Conservation (phyloP, 805 yeast genomes). For the fission yeast (Schizosaccharomyces pombe) region DNA sequence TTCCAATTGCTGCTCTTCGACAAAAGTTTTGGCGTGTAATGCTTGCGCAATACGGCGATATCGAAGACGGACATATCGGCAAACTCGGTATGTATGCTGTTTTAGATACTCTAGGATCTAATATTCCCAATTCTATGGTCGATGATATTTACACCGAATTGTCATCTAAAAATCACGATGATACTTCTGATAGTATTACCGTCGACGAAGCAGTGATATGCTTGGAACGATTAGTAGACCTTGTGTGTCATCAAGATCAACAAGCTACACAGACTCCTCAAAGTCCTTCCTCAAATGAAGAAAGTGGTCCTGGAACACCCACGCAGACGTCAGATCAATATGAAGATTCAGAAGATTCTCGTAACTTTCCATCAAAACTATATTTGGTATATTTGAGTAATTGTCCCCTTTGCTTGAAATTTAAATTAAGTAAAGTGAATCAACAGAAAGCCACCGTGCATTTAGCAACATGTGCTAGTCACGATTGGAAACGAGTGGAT, state of each 20-base stretch:
- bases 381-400: slow-evolving; percentile 30
- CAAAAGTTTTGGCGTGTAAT: slow-evolving; percentile 45
- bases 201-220: slow-evolving; percentile 33
- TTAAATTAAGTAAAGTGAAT: slow-evolving; percentile 28
- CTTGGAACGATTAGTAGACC: slow-evolving; percentile 21
- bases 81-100: slow-evolving; percentile 39
- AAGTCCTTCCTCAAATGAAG: background rate
- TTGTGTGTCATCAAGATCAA: slow-evolving; percentile 5
- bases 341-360: background rate
- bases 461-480: slow-evolving; percentile 62
- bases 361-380: background rate
- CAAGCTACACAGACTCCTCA: background rate
- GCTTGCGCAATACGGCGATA: slow-evolving; percentile 25
- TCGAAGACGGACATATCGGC: slow-evolving; percentile 24
- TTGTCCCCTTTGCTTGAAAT: slow-evolving; percentile 62
- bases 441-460: slow-evolving; percentile 62
- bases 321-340: background rate
- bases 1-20: background rate
- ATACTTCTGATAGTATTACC: slow-evolving; percentile 22
- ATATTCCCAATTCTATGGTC: slow-evolving; percentile 16
- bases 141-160: slow-evolving; percentile 12
- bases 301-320: background rate
- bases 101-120: slow-evolving; percentile 40
- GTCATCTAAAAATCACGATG: slow-evolving; percentile 7
- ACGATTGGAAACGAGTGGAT: slow-evolving; percentile 48